Base-by-base conservation (phyloP, 1,139 yeast species). In the Yamadazyma atlantica region DNA sequence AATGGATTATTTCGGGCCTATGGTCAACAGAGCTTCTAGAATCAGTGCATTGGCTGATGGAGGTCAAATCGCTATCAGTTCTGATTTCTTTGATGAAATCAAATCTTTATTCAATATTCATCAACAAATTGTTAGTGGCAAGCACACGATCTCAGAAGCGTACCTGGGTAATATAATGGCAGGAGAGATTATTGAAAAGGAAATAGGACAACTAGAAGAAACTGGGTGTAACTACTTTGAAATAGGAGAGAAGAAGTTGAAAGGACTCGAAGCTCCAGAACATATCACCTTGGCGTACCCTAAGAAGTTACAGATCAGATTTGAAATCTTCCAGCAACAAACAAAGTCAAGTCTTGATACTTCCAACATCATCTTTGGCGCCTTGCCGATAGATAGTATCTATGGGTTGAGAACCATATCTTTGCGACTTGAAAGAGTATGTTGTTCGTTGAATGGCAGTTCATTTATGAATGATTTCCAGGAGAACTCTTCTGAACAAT, bases 1-100 rank as follows among this genome's bases (percentile, higher is more conserved):
- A 67, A 92, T 94, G 98, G 99, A 92, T 62, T 92, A 92, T 60
- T 85, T 92, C 53, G 99, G 99, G 0, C 98, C 99, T 0, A 90
- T 92, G 92, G 99, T 92, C 19, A 92, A 92, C 57, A 75, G 96
- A 40, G 88, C 99, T 0, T 85, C 97, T 0, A 75, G 99, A 54
- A 90, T 92, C 30, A 84, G 92, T 57, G 88, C 96, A 2, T 85
- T 87, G 35, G 99, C 98, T 0, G 96, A 89, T 59, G 99, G 99
- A 41, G 98, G 98, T n/a, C 97, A 92, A 60, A 87, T 90, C 30
- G 81, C 95, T 0, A 73, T 90, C 37, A 85, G 95, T 51, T 75
- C 83, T 2, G 97, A 90, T 58, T 87, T 88, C 52, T 67, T 85
- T 50, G 75, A 76, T 33, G 96, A 87, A 54, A 75, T 88, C 55